Evolutionary conservation across 345 rosid genomes (phyloP).

Genomic region (Lepidium didymum): DNA sequence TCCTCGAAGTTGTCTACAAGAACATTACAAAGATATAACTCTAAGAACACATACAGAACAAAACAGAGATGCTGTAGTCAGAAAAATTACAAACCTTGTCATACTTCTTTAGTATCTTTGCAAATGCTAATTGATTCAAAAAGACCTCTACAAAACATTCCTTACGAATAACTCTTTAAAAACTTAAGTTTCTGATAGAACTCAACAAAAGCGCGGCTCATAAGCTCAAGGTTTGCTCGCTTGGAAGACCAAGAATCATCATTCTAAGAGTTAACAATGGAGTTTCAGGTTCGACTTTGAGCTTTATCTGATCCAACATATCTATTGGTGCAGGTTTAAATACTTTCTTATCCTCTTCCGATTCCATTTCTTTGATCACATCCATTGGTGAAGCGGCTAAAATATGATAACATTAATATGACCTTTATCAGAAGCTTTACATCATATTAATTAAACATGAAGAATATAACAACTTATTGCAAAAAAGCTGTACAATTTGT

Average conservation of each 20-base stretch:
- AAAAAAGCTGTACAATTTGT: neutral
- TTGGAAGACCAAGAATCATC: conserved; percentile 41
- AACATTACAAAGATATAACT: neutral
- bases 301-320: conserved; percentile 54
- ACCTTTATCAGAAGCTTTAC: neutral
- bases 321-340: conserved; percentile 37
- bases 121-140: conserved; percentile 62
- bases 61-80: neutral
- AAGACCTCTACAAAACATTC: neutral
- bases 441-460: neutral
- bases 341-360: neutral
- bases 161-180: conserved; percentile 55
- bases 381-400: conserved; percentile 18
- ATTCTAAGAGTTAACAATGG: conserved; percentile 57
- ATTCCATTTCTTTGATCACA: conserved; percentile 17
- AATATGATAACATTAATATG: neutral
- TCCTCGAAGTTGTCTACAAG: conserved; percentile 50
- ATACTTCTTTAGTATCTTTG: conserved; percentile 68
- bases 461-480: neutral
- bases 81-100: conserved; percentile 45
- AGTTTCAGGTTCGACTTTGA: conserved; percentile 48
- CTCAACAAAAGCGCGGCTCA: conserved; percentile 44
- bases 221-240: conserved; percentile 43
- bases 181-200: conserved; percentile 62
- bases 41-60: neutral